These are phyloP conservation scores for Melampsora abietis-canadensis DNA, from an alignment of 1,284 basidiomycete genomes.

Conservation along the genomic window DNA sequence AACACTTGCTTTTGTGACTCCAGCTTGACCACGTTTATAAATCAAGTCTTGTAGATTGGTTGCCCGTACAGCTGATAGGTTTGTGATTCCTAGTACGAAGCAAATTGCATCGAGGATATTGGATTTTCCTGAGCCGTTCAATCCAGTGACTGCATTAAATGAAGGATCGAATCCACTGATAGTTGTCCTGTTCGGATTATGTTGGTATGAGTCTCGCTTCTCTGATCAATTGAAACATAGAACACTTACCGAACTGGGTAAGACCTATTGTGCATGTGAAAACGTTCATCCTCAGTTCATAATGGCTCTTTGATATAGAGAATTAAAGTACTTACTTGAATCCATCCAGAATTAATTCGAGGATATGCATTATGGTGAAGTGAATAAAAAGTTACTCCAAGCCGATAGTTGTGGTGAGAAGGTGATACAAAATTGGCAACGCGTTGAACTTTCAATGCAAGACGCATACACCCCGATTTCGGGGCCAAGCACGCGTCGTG, in stretches of 20 bases:
- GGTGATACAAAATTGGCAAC: too few relatives aligned
- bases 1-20: conserved; percentile 93
- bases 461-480: too few relatives aligned
- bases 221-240: background rate
- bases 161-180: conserved; percentile 56
- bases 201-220: background rate
- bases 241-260: conserved; percentile 38
- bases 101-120: conserved; percentile 97
- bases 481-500: too few relatives aligned
- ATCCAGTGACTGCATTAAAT: conserved; percentile 57
- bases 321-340: conserved; percentile 54
- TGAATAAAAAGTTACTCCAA: background rate
- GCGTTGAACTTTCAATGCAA: too few relatives aligned
- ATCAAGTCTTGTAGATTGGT: conserved; percentile 96
- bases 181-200: conserved; percentile 52
- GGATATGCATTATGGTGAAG: conserved; percentile 53
- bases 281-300: too few relatives aligned
- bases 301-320: background rate
- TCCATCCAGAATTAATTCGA: conserved; percentile 57
- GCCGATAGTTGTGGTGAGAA: too few relatives aligned
- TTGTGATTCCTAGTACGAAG: conserved; percentile 93
- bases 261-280: conserved; percentile 2
- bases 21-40: conserved; percentile 95
- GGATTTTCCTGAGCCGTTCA: conserved; percentile 70
- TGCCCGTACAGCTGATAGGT: conserved; percentile 87